Base-by-base conservation (phyloP, 345 rosid species). In the Boechera stricta region DNA sequence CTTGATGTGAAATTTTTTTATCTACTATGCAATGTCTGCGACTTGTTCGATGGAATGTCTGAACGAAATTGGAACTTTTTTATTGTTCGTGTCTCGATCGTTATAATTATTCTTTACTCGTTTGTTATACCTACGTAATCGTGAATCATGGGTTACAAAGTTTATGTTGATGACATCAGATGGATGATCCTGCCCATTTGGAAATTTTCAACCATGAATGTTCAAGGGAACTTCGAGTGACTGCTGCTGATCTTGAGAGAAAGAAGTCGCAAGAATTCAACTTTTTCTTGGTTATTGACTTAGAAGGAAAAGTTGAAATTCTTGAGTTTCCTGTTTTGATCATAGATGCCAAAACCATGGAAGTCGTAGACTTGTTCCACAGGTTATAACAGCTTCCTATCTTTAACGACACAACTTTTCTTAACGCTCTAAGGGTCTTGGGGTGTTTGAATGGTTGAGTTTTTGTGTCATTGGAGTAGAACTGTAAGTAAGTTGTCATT, bases 241-340 rank as follows among this genome's bases (percentile, higher is more conserved):
- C 78, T 64, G 83, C 78, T 53, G 79, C 84, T n/a, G 85, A 78
- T 65, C 55, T 76, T 13, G 83, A 81, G 67, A 55, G 58, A 36
- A 80, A 77, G 72, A 69, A 85, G 18, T 79, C 89, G 28, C 97
- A 90, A 71, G 88, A 85, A 61, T 78, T 88, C 67, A 86, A 94
- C 77, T 87, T 81, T 76, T 80, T 89, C 83, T 80, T 90, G 85
- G 97, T 94, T 74, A 85, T 92, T 41, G 97, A 92, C 87, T 86
- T 94, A 81, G 97, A 94, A 74, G 95, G 97, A 62, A 94, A 89
- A 83, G 93, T 89, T 49, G 92, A 94, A 87, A 90, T 89, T 78
- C 97, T 94, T 53, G 98, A 94, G 83, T 94, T 90, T 76, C 94
- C 97, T 31, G 95, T 92, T 26, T 76, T 94, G 64, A 72, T 94